Conservation (phyloP, 225 moss, liverwort and hornwort species). For the Ulota crispa region DNA sequence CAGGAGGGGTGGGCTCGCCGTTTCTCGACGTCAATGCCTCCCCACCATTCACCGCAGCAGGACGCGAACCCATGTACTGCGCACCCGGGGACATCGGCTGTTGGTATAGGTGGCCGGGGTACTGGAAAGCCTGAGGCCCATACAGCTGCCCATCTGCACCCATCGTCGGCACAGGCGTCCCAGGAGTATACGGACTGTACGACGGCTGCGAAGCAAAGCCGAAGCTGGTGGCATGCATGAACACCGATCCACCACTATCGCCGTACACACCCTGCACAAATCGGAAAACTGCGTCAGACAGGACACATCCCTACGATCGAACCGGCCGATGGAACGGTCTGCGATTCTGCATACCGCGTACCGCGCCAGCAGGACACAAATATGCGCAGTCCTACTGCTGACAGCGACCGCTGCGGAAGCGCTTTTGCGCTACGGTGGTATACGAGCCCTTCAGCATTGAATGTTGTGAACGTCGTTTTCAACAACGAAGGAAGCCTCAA, state of each 20-base stretch:
- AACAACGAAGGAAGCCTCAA: background rate
- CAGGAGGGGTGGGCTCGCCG: slow-evolving; percentile 87
- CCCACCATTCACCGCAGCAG: slow-evolving; percentile 58
- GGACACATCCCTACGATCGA: background rate
- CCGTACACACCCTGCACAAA: slow-evolving; percentile 77
- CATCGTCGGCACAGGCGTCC: slow-evolving; percentile 86
- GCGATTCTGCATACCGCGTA: background rate
- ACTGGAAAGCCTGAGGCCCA: slow-evolving; percentile 97
- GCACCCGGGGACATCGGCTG: slow-evolving; percentile 84
- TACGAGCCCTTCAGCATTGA: slow-evolving; percentile 15
- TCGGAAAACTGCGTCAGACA: slow-evolving; percentile 13
- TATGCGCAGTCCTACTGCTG: background rate
- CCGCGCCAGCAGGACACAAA: background rate
- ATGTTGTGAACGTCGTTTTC: background rate
- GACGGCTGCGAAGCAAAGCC: slow-evolving; percentile 80
- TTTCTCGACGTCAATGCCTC: slow-evolving; percentile 59
- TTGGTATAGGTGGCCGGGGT: slow-evolving; percentile 79
- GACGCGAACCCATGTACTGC: slow-evolving; percentile 69
- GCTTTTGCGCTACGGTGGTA: background rate
- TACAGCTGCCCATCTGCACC: slow-evolving; percentile 97
- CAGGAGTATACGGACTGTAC: slow-evolving; percentile 73
- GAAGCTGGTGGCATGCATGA: slow-evolving; percentile 76
- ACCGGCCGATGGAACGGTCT: background rate
- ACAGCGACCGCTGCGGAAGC: background rate
- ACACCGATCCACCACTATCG: slow-evolving; percentile 73